Evolutionary conservation across 768 basidiomycete genomes (phyloP).

Genomic region (Mycena sanguinolenta): DNA sequence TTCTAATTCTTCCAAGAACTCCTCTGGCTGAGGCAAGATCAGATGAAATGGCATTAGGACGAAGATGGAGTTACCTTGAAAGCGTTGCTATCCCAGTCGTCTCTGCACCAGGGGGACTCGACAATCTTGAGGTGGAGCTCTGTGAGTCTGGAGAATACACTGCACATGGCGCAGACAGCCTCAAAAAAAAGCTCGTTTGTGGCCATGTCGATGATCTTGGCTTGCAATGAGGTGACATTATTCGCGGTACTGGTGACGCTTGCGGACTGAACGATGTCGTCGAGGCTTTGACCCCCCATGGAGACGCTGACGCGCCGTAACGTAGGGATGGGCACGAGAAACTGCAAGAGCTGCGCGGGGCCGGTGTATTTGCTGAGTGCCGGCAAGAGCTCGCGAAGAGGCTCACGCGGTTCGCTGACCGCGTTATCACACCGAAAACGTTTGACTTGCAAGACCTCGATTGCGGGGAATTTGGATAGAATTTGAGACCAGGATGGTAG

Average conservation of each 20-base stretch:
- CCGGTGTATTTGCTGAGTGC: constrained; percentile 13
- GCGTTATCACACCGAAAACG: background rate
- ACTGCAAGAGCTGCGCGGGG: background rate
- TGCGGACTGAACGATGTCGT: background rate
- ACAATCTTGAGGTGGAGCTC: background rate
- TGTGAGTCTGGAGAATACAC: background rate
- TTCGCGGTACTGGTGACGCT: background rate
- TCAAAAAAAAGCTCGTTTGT: background rate
- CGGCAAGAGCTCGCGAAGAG: background rate
- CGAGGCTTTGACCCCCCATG: background rate
- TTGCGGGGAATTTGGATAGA: constrained; percentile 8
- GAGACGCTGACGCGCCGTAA: background rate
- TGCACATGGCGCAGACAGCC: background rate
- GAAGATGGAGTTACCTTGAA: background rate
- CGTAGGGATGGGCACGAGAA: background rate
- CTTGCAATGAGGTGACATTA: background rate
- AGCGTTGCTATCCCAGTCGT: too few relatives aligned
- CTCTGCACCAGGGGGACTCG: background rate
- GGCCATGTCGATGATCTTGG: background rate
- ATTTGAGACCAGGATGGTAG: background rate
- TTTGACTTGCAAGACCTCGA: background rate
- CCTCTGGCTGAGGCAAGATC: background rate
- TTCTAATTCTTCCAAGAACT: background rate
- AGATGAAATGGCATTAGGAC: background rate
- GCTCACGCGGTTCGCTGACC: background rate